Base-by-base conservation (phyloP, 768 basidiomycete genomes). In the Kwoniella sp. region DNA sequence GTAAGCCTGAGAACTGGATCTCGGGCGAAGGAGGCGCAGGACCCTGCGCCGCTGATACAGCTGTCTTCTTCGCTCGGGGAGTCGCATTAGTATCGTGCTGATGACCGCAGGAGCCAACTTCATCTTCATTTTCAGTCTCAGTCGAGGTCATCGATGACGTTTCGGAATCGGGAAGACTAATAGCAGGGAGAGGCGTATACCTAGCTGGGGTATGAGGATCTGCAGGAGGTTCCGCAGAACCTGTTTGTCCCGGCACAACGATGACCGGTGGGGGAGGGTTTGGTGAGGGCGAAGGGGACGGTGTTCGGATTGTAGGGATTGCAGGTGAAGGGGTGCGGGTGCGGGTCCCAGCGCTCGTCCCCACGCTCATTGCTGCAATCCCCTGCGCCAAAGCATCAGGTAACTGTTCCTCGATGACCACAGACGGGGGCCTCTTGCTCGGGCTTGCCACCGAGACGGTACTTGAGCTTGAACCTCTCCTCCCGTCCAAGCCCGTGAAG, bases 1-100 rank as follows among this genome's bases (percentile, higher is more conserved):
- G 73, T 13, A 70, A 23, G 25, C 59, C 65, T 11, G 72, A 58
- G 54, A 71, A 61, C 12, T 64, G 58, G n/a, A 69, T 70, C 25
- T 7, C 73, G 58, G 31, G 68, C 52, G 61, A 73, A 52, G 28
- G 65, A 51, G 69, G 50, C 31, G 51, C 26, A 48, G 0, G 30
- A n/a, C n/a, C n/a, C n/a, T n/a, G n/a, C n/a, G n/a, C n/a, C 25
- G 17, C 29, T 51, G 50, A 3, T 25, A 25, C 23, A 29, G 13
- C 38, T 12, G 2, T 47, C n/a, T 34, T 59, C 52, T 59, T 68
- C 7, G 57, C 66, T 45, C 47, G n/a, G n/a, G n/a, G n/a, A n/a
- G n/a, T 58, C 12, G 66, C 55, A 1, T 60, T 61, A 45, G 41
- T 7, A 15, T 23, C 50, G 26, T 34, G 53, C 55, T 26, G 45